phyloP scores from a whole-genome alignment of 2,329 filamentous ascomycete species.

The Penicillium sp. region DNA sequence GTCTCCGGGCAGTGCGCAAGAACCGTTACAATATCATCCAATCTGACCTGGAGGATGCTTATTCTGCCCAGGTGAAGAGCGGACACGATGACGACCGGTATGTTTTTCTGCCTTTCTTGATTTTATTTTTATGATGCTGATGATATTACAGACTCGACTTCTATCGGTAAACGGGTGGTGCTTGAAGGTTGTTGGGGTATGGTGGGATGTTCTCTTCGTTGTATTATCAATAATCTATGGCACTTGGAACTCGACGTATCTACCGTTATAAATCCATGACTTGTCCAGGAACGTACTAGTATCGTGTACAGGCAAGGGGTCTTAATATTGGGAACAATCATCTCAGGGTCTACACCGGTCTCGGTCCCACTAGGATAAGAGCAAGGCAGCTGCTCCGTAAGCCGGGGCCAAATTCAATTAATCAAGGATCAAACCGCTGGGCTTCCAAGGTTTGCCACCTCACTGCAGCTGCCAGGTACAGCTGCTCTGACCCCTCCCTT shows the following conservation, averaged over 20 bases:
- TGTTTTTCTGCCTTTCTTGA: conserved; percentile 18
- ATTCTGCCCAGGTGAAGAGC: conserved; percentile 94
- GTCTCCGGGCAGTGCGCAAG: conserved; percentile 89
- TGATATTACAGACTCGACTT: conserved; percentile 77
- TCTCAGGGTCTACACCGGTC: background rate
- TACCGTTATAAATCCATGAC: background rate
- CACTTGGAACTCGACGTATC: conserved; percentile 14
- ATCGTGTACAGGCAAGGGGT: background rate
- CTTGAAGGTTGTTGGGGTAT: conserved; percentile 10
- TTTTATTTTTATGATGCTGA: conserved; percentile 41
- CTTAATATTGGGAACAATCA: too few relatives aligned
- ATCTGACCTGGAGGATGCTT: conserved; percentile 92
- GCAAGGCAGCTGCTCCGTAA: background rate
- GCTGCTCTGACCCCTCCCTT: conserved; percentile 19
- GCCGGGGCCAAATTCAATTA: background rate
- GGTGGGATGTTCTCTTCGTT: conserved; percentile 27
- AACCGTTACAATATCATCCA: conserved; percentile 99
- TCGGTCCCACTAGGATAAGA: background rate
- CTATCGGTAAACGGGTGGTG: conserved; percentile 60
- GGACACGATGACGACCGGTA: conserved; percentile 66
- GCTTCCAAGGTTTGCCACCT: conserved; percentile 14
- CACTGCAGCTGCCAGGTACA: conserved; percentile 26
- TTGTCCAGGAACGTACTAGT: background rate
- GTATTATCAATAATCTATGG: conserved; percentile 32
- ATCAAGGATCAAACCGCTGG: background rate